Evolutionary conservation across 805 yeast species (phyloP), one percentile per base, ranked within the genome.

Genomic region (Scheffersomyces lignosus): DNA sequence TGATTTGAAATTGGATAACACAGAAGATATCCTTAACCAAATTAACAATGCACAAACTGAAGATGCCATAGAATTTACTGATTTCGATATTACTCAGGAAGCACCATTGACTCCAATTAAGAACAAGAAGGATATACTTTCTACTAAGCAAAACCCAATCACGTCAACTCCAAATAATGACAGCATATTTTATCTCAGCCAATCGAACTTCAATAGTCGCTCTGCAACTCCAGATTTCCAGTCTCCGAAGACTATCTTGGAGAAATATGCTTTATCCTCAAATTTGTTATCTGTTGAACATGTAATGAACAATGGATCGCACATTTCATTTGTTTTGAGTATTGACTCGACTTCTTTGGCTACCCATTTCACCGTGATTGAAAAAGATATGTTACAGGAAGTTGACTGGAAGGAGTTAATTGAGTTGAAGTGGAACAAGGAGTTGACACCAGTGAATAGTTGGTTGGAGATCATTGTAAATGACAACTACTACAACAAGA

Each of bases 401-500:
- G 75, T 93, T 27, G 97, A 91, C 58, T 91, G 98, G 97, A 82
- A 80, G 50, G 96, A 88, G 47, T 70, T 91, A 29, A 71, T 90
- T 29, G 90, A 87, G 44, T 64, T 86, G 44, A 73, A 78, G 33
- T 84, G 96, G 88, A 77, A 78, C 35, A 75, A 76, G 40, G 78
- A 80, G 24, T 58, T 84, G 32, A 75, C 73, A 1, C 83, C 89
- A 1, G 81, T 80, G 15, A 80, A 79, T 45, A 86, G 93, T 51
- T 93, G 99, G 99, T 64, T 89, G 18, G 83, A 80, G 44, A 71
- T 87, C 23, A 66, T 90, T 37, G 75, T 81, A 15, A 77, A 80
- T 56, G 75, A 78, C 48, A 56, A 56, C 17, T 68, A 66, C 46
- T 67, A 58, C 45, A 65, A 67, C 48, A 56, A 64, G 22, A 60